Evolutionary conservation across 768 basidiomycete species (phyloP).

Genomic region (Symmetrospora coprosmae): DNA sequence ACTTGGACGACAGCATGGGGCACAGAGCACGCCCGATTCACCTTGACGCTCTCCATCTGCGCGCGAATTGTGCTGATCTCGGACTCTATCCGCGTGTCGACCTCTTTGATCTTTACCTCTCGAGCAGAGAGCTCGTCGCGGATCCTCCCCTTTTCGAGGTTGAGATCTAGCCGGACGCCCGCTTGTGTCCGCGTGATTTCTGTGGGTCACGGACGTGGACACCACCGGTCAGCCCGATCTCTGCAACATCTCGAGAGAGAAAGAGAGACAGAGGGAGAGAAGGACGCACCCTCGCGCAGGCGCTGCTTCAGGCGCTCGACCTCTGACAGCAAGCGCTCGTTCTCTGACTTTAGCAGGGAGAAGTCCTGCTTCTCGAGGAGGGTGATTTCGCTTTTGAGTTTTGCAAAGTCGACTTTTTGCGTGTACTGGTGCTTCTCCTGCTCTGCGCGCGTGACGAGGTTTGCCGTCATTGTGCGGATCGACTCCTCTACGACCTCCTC

Average conservation of each 20-base stretch:
- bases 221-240: too few species aligned
- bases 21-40: conserved; percentile 33
- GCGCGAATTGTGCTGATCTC: conserved; percentile 15
- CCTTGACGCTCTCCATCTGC: conserved; percentile 41
- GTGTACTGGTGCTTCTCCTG: conserved; percentile 25
- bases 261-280: too few species aligned
- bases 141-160: conserved; percentile 90
- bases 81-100: conserved; percentile 80
- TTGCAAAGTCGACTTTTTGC: conserved; percentile 35
- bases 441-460: conserved; percentile 77
- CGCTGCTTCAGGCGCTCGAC: conserved; percentile 90
- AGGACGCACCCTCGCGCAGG: conserved; percentile 70
- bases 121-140: conserved; percentile 81
- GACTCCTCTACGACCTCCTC: conserved; percentile 96
- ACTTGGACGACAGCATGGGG: too few species aligned
- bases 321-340: conserved; percentile 77
- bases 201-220: too few species aligned
- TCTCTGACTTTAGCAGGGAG: conserved; percentile 87
- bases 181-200: conserved; percentile 82
- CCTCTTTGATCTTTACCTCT: conserved; percentile 92
- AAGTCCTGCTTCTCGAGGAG: conserved; percentile 94
- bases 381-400: conserved; percentile 73
- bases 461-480: conserved; percentile 83
- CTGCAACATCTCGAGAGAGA: too few species aligned
- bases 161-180: conserved; percentile 83